Conservation (phyloP, 1,139 yeast species). For the Suhomyces chickasaworum region DNA sequence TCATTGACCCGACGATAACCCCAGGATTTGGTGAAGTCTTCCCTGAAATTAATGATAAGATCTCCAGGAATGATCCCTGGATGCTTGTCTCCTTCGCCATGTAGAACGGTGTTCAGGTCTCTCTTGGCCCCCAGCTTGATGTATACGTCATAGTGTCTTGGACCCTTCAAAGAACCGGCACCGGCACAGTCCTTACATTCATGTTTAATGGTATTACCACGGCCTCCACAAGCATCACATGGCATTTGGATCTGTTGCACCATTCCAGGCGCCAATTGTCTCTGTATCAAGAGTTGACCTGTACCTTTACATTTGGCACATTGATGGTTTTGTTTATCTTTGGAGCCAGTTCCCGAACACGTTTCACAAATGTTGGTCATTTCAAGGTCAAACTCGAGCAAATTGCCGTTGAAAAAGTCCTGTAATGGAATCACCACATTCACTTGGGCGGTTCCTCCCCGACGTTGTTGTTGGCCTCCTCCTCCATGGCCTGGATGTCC, state of each 20-base stretch:
- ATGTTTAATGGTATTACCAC: conserved; percentile 64
- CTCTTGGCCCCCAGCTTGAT: conserved; percentile 73
- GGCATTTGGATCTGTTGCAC: conserved; percentile 77
- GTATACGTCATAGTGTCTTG: conserved; percentile 60
- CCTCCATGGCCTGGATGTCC: conserved; percentile 38
- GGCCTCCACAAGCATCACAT: conserved; percentile 81
- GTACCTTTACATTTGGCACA: conserved; percentile 75
- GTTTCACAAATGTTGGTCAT: conserved; percentile 73
- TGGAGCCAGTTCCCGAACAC: conserved; percentile 85
- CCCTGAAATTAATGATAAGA: conserved; percentile 59
- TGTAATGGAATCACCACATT: conserved; percentile 56
- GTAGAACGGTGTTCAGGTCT: conserved; percentile 56
- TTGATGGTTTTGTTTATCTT: conserved; percentile 65
- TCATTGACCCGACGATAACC: conserved; percentile 84
- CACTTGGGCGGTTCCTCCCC: conserved; percentile 69
- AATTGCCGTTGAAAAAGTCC: conserved; percentile 72
- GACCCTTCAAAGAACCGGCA: conserved; percentile 56
- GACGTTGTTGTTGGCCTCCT: conserved; percentile 29
- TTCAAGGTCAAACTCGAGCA: conserved; percentile 60
- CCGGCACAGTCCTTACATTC: conserved; percentile 76
- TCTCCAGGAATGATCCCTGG: conserved; percentile 88
- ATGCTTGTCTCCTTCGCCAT: conserved; percentile 80
- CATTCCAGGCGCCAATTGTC: conserved; percentile 90
- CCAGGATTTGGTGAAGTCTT: conserved; percentile 57
- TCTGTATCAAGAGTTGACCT: conserved; percentile 66